A percentile compares a stretch with the other conserved stretches of the same genome.
Conservation (phyloP, 306 rosid species). For the Begonia masoniana region DNA sequence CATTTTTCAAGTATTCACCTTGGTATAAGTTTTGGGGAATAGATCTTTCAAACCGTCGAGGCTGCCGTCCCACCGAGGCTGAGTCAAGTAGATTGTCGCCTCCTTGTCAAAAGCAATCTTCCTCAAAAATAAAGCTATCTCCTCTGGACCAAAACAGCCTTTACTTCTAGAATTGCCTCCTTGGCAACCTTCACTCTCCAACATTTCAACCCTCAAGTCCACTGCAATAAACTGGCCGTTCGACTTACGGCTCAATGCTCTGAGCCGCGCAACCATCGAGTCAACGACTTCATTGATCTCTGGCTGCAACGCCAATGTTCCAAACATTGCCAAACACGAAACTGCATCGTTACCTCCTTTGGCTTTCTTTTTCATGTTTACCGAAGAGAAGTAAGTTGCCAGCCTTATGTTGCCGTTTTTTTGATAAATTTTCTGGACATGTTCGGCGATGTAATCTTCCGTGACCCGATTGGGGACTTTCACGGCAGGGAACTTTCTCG, state of each 20-base stretch:
- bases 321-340: slow-evolving; percentile 91
- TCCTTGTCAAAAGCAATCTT: slow-evolving; percentile 74
- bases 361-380: slow-evolving; percentile 67
- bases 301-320: slow-evolving; percentile 72
- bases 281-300: slow-evolving; percentile 69
- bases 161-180: slow-evolving; percentile 53
- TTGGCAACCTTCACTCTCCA: slow-evolving; percentile 72
- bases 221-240: slow-evolving; percentile 75
- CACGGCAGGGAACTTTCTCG: slow-evolving; percentile 60
- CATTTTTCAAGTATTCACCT: slow-evolving; percentile 30
- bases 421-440: slow-evolving; percentile 62
- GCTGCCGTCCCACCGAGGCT: slow-evolving; percentile 80
- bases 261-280: slow-evolving; percentile 69
- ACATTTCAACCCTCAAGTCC: slow-evolving; percentile 78
- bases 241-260: slow-evolving; percentile 73
- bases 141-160: slow-evolving; percentile 74
- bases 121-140: slow-evolving; percentile 63
- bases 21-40: slow-evolving; percentile 82
- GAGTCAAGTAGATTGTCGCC: slow-evolving; percentile 81
- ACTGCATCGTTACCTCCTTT: slow-evolving; percentile 43
- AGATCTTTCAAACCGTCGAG: slow-evolving; percentile 80
- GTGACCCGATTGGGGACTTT: slow-evolving; percentile 89
- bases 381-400: slow-evolving; percentile 87
- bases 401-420: slow-evolving; percentile 64
- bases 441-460: slow-evolving; percentile 66